phyloP scores from a whole-genome alignment of 2,329 filamentous ascomycete genomes.

The Ascocoryne sarcoides region DNA sequence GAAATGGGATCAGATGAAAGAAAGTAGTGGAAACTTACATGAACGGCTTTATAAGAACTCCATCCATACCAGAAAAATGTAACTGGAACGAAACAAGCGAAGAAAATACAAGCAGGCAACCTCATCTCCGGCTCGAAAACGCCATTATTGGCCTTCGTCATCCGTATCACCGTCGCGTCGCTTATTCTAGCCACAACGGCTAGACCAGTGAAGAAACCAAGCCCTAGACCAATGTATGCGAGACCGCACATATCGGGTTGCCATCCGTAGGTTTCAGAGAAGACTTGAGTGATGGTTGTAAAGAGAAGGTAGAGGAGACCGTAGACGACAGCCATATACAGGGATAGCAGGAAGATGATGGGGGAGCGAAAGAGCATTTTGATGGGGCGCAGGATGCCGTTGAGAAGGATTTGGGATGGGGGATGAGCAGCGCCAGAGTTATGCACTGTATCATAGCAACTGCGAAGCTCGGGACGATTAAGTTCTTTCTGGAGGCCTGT shows the following conservation, averaged over 20 bases:
- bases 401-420: conserved; percentile 26
- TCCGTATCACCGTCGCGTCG: conserved; percentile 37
- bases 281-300: conserved; percentile 42
- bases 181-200: conserved; percentile 35
- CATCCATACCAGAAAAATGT: not conserved
- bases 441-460: conserved; percentile 38
- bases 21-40: not conserved
- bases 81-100: not conserved
- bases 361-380: conserved; percentile 34
- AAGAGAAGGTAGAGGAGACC: conserved; percentile 46
- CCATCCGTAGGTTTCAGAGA: conserved; percentile 35
- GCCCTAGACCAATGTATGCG: conserved; percentile 36
- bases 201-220: conserved; percentile 35
- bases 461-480: conserved; percentile 33
- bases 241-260: conserved; percentile 34
- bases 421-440: conserved; percentile 11
- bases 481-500: conserved; percentile 35
- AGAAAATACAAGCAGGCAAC: conserved; percentile 32
- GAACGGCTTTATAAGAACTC: not conserved
- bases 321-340: conserved; percentile 45
- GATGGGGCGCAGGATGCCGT: conserved; percentile 41
- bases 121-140: conserved; percentile 50
- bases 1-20: conserved; percentile 23
- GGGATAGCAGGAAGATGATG: conserved; percentile 34
- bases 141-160: conserved; percentile 44